Conservation (phyloP, 805 yeast genomes). For the Schizosaccharomyces cryophilus region DNA sequence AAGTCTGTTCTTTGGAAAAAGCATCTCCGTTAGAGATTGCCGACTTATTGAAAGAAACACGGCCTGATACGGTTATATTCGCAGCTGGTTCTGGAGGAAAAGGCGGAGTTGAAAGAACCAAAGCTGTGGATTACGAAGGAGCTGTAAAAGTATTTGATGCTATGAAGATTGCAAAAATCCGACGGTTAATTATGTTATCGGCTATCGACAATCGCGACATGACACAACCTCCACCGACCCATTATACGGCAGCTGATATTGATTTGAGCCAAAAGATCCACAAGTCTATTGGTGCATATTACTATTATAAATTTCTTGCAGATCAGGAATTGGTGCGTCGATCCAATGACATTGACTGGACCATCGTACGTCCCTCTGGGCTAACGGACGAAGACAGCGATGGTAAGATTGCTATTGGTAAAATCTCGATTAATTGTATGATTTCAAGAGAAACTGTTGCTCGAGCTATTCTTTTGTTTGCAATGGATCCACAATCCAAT, state of each 20-base stretch:
- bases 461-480: not conserved
- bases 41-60: not conserved
- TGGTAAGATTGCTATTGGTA: not conserved
- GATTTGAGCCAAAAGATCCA: not conserved
- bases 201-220: not conserved
- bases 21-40: not conserved
- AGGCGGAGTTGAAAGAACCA: not conserved
- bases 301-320: not conserved
- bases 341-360: not conserved
- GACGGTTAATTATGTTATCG: not conserved
- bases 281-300: not conserved
- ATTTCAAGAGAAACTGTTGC: not conserved
- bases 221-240: not conserved
- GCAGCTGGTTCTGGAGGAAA: not conserved
- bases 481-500: not conserved
- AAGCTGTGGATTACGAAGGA: not conserved
- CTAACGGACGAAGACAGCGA: not conserved
- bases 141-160: not conserved
- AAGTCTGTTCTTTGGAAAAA: not conserved
- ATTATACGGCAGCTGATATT: not conserved
- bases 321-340: slow-evolving; percentile 1
- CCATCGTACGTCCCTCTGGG: not conserved
- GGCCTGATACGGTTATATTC: not conserved
- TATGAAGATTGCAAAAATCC: not conserved
- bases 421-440: not conserved